Evolutionary conservation across 495 filamentous ascomycete genomes (phyloP).

Genomic region (Hypoxylon trugodes): DNA sequence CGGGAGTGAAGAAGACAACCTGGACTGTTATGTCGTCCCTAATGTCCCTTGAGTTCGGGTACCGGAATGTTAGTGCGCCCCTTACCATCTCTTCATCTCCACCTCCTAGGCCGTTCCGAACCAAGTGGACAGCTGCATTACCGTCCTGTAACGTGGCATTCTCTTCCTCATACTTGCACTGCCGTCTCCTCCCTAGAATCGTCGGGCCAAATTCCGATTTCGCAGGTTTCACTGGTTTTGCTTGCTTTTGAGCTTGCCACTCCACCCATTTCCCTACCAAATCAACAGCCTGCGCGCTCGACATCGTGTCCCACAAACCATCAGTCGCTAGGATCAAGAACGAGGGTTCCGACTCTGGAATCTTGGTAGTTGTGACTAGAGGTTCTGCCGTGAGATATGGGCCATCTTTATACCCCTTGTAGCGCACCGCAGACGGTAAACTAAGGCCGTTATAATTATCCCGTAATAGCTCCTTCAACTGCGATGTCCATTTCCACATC

Average conservation of each 20-base stretch:
- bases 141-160: constrained; percentile 58
- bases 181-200: constrained; percentile 33
- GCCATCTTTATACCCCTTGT: constrained; percentile 56
- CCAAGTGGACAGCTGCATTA: constrained; percentile 69
- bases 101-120: constrained; percentile 70
- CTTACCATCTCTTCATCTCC: constrained; percentile 63
- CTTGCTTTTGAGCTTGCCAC: constrained; percentile 29
- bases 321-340: constrained; percentile 73
- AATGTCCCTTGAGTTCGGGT: constrained; percentile 58
- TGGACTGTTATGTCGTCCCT: constrained; percentile 71
- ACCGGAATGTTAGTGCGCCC: constrained; percentile 57
- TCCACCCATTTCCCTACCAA: constrained; percentile 66
- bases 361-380: constrained; percentile 63
- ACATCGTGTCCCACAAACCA: constrained; percentile 70
- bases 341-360: constrained; percentile 53
- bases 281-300: constrained; percentile 66
- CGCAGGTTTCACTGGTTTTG: constrained; percentile 21
- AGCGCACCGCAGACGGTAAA: constrained; percentile 47
- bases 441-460: constrained; percentile 57
- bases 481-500: constrained; percentile 67
- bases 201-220: constrained; percentile 24
- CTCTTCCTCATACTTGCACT: constrained; percentile 35
- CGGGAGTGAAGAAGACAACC: constrained; percentile 66
- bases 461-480: constrained; percentile 53
- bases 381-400: constrained; percentile 74